These are phyloP conservation scores for Cordyceps tenuipes DNA, from an alignment of 2,329 filamentous ascomycete species.

Conservation along the genomic window DNA sequence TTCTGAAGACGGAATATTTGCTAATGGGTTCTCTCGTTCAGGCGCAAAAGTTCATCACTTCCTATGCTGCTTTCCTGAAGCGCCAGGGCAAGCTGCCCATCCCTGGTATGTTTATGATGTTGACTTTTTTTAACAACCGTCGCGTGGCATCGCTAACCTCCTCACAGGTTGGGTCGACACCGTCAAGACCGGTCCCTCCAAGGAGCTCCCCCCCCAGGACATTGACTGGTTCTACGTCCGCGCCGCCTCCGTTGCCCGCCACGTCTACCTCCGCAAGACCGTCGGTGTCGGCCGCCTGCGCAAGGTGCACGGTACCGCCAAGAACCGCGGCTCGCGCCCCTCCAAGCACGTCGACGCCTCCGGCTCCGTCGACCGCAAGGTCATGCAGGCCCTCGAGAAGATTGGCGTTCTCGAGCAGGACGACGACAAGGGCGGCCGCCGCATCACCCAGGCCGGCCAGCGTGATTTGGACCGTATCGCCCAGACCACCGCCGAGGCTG, in stretches of 20 bases:
- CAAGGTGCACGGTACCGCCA: conserved; percentile 91
- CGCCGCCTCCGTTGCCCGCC: conserved; percentile 88
- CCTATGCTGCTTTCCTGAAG: conserved; percentile 87
- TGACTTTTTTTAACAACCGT: no score
- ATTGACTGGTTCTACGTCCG: conserved; percentile 95
- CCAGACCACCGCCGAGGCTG: conserved; percentile 68
- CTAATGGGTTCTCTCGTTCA: conserved; percentile 51
- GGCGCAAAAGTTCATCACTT: conserved; percentile 83
- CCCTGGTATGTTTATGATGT: conserved; percentile 55
- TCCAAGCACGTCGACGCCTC: conserved; percentile 93
- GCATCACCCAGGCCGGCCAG: conserved; percentile 97
- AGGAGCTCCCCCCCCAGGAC: conserved; percentile 96
- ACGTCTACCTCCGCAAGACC: conserved; percentile 99
- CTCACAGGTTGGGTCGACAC: conserved; percentile 90
- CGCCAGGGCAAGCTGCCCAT: conserved; percentile 88
- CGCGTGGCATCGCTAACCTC: background rate
- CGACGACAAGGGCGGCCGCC: conserved; percentile 96
- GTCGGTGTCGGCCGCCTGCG: conserved; percentile 96
- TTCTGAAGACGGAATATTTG: conserved; percentile 66
- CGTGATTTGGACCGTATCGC: conserved; percentile 97
- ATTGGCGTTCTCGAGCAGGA: conserved; percentile 96
- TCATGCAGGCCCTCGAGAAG: conserved; percentile 97
- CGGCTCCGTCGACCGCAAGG: conserved; percentile 93
- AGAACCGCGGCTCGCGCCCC: conserved; percentile 91
- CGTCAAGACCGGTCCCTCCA: conserved; percentile 94